These are phyloP conservation scores for Rhododendron williamsianum DNA, from an alignment of 148 eudicot genomes.

Conservation along the genomic window DNA sequence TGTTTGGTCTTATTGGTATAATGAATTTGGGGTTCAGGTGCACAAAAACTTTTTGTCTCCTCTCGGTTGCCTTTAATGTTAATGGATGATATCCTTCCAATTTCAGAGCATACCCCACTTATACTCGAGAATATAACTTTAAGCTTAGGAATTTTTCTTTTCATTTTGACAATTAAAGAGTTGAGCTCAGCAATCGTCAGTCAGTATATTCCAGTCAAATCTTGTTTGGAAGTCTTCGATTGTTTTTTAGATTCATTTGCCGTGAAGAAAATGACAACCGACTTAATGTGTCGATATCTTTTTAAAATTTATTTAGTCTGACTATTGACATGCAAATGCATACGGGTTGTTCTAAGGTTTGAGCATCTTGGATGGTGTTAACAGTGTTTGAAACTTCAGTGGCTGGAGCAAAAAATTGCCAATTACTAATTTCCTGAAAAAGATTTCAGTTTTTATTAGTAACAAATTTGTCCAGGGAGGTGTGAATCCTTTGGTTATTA, in stretches of 20 bases:
- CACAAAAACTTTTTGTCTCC: neutral
- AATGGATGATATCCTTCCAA: neutral
- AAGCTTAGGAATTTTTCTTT: conserved; percentile 2
- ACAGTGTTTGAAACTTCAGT: neutral
- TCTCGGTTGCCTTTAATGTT: neutral
- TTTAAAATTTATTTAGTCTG: neutral
- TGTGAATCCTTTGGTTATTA: neutral
- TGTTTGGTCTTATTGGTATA: conserved; percentile 5
- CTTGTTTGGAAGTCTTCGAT: neutral
- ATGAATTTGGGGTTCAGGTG: neutral
- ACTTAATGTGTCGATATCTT: neutral
- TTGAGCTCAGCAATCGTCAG: neutral
- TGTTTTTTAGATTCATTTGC: neutral
- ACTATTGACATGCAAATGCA: neutral
- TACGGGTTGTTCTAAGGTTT: neutral
- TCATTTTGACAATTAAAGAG: neutral
- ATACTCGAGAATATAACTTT: neutral
- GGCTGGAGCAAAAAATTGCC: neutral
- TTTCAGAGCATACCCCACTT: neutral
- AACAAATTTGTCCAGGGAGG: neutral
- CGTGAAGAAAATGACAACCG: neutral
- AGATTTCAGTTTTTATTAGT: neutral
- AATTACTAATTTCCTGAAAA: neutral
- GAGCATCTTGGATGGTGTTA: neutral
- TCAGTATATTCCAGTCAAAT: neutral